Evolutionary conservation across 2,329 filamentous ascomycete genomes (phyloP).

Genomic region (Colletotrichum paranaense): DNA sequence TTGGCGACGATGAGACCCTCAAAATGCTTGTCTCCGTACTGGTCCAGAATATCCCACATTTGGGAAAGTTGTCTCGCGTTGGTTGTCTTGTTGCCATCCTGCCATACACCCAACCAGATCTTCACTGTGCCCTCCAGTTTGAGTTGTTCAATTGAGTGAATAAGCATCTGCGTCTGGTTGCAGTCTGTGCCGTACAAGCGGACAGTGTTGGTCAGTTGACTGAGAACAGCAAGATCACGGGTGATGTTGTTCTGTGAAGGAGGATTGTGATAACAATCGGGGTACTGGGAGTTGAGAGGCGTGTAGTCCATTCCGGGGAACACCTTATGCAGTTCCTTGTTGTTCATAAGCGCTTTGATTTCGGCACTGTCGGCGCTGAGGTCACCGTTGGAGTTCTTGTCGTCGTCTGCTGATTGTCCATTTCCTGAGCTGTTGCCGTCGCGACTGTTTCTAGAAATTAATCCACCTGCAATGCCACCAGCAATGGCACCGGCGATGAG

Average conservation of each 20-base stretch:
- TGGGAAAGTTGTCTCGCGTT: slow-evolving; percentile 84
- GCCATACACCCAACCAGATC: slow-evolving; percentile 95
- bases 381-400: slow-evolving; percentile 73
- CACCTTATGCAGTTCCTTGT: slow-evolving; percentile 86
- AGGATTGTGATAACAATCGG: slow-evolving; percentile 79
- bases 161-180: slow-evolving; percentile 95
- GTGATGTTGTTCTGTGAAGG: slow-evolving; percentile 96
- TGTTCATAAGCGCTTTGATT: slow-evolving; percentile 85
- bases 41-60: slow-evolving; percentile 85
- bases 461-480: slow-evolving; percentile 79
- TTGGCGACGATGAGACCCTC: slow-evolving; percentile 86
- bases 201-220: slow-evolving; percentile 88
- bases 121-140: slow-evolving; percentile 80
- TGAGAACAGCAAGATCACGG: slow-evolving; percentile 88
- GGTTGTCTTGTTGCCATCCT: slow-evolving; percentile 85
- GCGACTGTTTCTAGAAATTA: slow-evolving; percentile 68
- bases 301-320: slow-evolving; percentile 98
- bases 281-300: slow-evolving; percentile 90
- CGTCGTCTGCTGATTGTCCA: slow-evolving; percentile 66
- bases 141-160: slow-evolving; percentile 83
- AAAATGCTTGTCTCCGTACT: slow-evolving; percentile 76
- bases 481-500: slow-evolving; percentile 76
- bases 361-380: slow-evolving; percentile 79
- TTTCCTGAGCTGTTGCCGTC: slow-evolving; percentile 43
- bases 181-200: slow-evolving; percentile 96